Evolutionary conservation across 1,284 basidiomycete species (phyloP), one percentile per base, ranked within the genome.

Genomic region (Sutorius eximius): DNA sequence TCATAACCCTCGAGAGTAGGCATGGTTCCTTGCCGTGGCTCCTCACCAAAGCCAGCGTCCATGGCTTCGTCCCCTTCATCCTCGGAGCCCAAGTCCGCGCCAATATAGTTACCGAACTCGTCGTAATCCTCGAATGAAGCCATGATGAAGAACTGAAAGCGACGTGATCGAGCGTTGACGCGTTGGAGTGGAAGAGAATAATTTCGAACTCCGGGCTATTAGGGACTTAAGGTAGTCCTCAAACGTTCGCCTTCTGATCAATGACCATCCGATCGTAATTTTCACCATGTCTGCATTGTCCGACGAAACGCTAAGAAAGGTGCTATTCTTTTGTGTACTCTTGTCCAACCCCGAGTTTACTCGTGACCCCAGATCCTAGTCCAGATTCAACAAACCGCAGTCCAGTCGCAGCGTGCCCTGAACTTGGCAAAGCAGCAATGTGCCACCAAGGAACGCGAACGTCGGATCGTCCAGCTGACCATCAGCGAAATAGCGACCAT

Each of bases 101-200:
- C 94, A 68, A 96, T 94, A 74, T 95, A 96, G 81, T 96, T 96
- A 63, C 94, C 94, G 68, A 97, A 96, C 77, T 92, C 89, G 68
- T 92, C 89, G 60, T 92, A 92, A 69, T 92, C 90, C 66, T 92
- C 89, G 61, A 92, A 82, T 30, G 89, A 91, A 53, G 85, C 86
- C 89, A 91, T 91, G 43, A 40, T 56, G 18, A 33, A 49, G 33
- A 49, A 50, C 3, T 49, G 45, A 29, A 49, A 32, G 45, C 9
- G 56, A 37, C n/a, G 50, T 52, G 15, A 37, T 49, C 22, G 46
- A 33, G 43, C 20, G 57, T 59, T 50, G 45, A 64, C 68, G 59
- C 59, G 67, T 65, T 56, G 22, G 1, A 47, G 51, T 47, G 42
- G 55, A 49, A 56, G 51, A 60, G 57, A 64, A 62, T 52, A 59